Evolutionary conservation across 345 rosid species (phyloP).

Genomic region (Aurinia saxatilis): DNA sequence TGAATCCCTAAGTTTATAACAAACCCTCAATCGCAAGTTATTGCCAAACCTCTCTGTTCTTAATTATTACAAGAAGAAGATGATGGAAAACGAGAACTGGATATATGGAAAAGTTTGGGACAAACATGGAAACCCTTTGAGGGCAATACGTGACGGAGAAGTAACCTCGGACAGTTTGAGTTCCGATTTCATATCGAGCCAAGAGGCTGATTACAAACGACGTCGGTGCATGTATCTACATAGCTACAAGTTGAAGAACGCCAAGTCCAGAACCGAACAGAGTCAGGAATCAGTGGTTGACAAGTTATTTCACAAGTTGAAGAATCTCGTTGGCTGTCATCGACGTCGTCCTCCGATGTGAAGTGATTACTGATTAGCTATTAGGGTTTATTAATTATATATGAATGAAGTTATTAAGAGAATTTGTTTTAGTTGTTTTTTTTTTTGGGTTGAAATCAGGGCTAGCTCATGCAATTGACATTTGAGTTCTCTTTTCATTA

Average conservation of each 20-base stretch:
- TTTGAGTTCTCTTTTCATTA: background rate
- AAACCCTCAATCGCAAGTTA: no score
- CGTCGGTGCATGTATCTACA: background rate
- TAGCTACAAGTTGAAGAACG: slow-evolving; percentile 6
- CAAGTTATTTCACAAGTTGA: slow-evolving; percentile 7
- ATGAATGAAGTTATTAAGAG: no score
- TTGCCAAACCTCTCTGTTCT: no score
- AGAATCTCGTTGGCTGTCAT: slow-evolving; percentile 7
- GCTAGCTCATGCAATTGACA: background rate
- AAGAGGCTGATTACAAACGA: background rate
- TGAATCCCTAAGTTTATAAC: no score
- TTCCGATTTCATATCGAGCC: background rate
- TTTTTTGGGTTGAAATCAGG: no score
- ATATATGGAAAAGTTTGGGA: slow-evolving; percentile 15
- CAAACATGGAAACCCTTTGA: slow-evolving; percentile 9
- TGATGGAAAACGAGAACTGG: slow-evolving; percentile 1
- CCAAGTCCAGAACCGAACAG: background rate
- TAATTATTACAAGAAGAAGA: background rate
- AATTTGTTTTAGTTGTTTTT: no score
- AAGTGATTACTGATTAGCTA: no score
- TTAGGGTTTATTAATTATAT: background rate
- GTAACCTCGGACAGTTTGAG: background rate
- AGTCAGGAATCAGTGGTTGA: background rate
- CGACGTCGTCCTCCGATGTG: background rate
- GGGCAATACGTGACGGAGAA: background rate